Conservation (phyloP, 1,284 basidiomycete species). For the Moesziomyces parantarcticus region DNA sequence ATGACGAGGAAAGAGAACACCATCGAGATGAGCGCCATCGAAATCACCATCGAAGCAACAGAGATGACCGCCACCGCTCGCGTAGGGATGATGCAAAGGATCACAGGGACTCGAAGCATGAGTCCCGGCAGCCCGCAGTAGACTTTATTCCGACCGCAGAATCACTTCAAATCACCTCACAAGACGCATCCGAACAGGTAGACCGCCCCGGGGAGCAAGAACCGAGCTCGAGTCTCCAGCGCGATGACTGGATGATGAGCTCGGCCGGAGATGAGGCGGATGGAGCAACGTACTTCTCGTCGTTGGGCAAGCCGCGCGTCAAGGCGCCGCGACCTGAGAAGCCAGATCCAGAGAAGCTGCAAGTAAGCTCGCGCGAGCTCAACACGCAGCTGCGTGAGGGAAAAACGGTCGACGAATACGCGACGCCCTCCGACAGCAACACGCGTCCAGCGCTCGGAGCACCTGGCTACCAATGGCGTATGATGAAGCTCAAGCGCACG, state of each 20-base stretch:
- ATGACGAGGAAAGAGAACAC: constrained; percentile 10
- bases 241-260: constrained; percentile 90
- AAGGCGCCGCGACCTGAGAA: constrained; percentile 70
- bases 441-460: constrained; percentile 73
- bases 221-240: constrained; percentile 70
- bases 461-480: constrained; percentile 93
- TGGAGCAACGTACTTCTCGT: constrained; percentile 75
- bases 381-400: constrained; percentile 80
- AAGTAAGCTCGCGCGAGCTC: constrained; percentile 75
- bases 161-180: constrained; percentile 77
- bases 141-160: constrained; percentile 82
- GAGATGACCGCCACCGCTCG: constrained; percentile 69
- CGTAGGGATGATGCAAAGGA: constrained; percentile 28
- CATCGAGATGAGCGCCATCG: constrained; percentile 3
- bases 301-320: constrained; percentile 77
- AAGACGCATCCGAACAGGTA: constrained; percentile 70
- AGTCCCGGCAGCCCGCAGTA: constrained; percentile 73
- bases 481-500: constrained; percentile 91
- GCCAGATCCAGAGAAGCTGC: constrained; percentile 79
- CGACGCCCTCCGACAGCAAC: constrained; percentile 49
- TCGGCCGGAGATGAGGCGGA: constrained; percentile 68
- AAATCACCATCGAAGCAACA: constrained; percentile 15
- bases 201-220: constrained; percentile 69
- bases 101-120: constrained; percentile 3
- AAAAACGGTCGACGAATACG: constrained; percentile 73